Conservation (phyloP, 805 yeast species). For the Cyberlindnera xylosilytica region DNA sequence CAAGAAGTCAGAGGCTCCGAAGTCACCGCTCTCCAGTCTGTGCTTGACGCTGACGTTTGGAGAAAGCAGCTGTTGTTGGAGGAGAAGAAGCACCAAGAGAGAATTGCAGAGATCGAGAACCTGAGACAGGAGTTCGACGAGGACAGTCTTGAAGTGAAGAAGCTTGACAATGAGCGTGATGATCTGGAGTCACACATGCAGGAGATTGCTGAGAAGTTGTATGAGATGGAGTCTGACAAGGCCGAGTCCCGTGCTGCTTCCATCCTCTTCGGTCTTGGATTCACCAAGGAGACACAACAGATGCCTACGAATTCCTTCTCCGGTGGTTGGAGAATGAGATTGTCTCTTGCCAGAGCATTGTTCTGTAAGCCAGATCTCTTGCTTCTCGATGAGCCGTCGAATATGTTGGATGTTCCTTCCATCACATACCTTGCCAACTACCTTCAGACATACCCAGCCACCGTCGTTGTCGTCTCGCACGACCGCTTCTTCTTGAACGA, state of each 20-base stretch:
- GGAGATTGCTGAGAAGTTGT: slow-evolving; percentile 76
- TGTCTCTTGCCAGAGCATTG: slow-evolving; percentile 95
- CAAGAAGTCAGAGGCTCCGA: slow-evolving; percentile 97
- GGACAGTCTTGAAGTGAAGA: slow-evolving; percentile 67
- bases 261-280: slow-evolving; percentile 89
- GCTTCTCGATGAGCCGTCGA: slow-evolving; percentile 96
- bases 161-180: slow-evolving; percentile 84
- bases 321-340: slow-evolving; percentile 99
- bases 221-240: slow-evolving; percentile 94
- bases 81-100: slow-evolving; percentile 67
- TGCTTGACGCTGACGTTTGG: slow-evolving; percentile 99
- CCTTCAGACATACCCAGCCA: slow-evolving; percentile 84
- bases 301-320: slow-evolving; percentile 87
- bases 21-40: slow-evolving; percentile 85
- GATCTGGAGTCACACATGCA: slow-evolving; percentile 77
- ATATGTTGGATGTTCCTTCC: slow-evolving; percentile 99
- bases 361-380: slow-evolving; percentile 95
- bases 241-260: slow-evolving; percentile 98
- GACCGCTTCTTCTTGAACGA: slow-evolving; percentile 96
- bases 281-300: slow-evolving; percentile 80
- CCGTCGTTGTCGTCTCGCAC: slow-evolving; percentile 94
- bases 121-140: slow-evolving; percentile 72
- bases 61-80: slow-evolving; percentile 82
- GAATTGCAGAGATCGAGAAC: slow-evolving; percentile 71
- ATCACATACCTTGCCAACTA: slow-evolving; percentile 90